Base-by-base conservation (phyloP, 768 basidiomycete genomes). In the Lactifluus piperatus region DNA sequence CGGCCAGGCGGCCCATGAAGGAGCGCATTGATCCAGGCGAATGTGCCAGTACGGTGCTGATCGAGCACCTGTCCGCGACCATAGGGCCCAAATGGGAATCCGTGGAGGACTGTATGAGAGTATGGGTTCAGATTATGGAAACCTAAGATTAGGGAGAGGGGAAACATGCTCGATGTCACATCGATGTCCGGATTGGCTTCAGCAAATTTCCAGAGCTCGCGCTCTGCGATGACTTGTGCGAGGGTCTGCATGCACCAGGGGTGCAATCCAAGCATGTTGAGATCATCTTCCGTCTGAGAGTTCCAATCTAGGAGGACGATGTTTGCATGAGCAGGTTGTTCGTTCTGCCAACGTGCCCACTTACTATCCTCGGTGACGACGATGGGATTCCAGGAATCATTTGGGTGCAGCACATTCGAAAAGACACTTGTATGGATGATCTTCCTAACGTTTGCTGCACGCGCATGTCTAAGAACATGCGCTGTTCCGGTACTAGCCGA, bases 191-290 rank as follows among this genome's bases (percentile, higher is more conserved):
- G 60, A 36, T 56, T 61, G 36, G 36, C 36, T 7, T 56, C 60
- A 18, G 54, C 55, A 24, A 61, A 61, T n/a, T 20, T 52, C 60
- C 60, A 61, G 29, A 61, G 44, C 36, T 56, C 60, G 37, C 60
- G 60, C n/a, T 61, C 60, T 3, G 60, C 60, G 44, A 56, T 56
- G 50, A 61, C 55, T 24, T 26, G 50, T 11, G 54, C 54, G 2
- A 50, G 44, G 2, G 60, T 61, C 18, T 56, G 44, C 14, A 61
- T 11, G 37, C 60, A 61, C 60, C 54, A 61, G 5, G 60, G 60
- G 36, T 61, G 60, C 54, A 61, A 5, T 22, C 60, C 60, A 29
- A 61, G 54, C 37, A n/a, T 46, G n/a, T 47, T 46, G 13, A 36
- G 32, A n/a, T 56, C 54, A 2, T 51, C 27, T 51, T 22, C 44